Percentiles rank a stretch among this genome's conserved stretches.
Evolutionary conservation across 2,329 filamentous ascomycete species (phyloP).

Genomic region (Microdochium bolleyi): DNA sequence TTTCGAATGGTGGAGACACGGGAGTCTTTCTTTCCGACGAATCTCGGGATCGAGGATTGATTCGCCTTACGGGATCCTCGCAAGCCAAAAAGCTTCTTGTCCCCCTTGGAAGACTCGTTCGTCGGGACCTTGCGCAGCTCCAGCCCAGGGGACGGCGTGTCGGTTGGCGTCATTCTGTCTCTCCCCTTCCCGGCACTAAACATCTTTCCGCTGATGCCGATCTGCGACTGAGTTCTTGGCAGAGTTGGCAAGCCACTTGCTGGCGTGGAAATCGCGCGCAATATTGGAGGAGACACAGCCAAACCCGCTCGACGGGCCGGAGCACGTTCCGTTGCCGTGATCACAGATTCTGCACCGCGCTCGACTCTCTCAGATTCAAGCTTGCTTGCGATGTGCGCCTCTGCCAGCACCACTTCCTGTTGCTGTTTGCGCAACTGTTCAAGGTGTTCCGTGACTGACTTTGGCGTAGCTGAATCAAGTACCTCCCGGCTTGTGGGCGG

Average conservation of each 20-base stretch:
- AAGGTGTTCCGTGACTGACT: slow-evolving; percentile 20
- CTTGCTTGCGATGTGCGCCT: slow-evolving; percentile 9
- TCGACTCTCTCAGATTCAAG: slow-evolving; percentile 10
- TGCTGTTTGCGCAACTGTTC: slow-evolving; percentile 42
- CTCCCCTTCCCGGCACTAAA: slow-evolving; percentile 20
- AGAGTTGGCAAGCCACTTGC: slow-evolving; percentile 26
- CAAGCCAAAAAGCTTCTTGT: slow-evolving; percentile 62
- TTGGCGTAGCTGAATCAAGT: slow-evolving; percentile 3
- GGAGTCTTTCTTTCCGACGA: slow-evolving; percentile 66
- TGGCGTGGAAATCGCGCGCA: slow-evolving; percentile 46
- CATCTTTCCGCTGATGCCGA: slow-evolving; percentile 27
- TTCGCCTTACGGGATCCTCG: slow-evolving; percentile 57
- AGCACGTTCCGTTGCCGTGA: slow-evolving; percentile 22
- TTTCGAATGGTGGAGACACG: slow-evolving; percentile 88
- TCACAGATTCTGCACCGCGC: slow-evolving; percentile 8
- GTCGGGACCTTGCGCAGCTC: slow-evolving; percentile 22
- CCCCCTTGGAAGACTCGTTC: slow-evolving; percentile 39
- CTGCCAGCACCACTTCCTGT: slow-evolving; percentile 23
- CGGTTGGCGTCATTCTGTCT: slow-evolving; percentile 13
- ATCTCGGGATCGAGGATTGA: slow-evolving; percentile 81
- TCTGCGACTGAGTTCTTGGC: slow-evolving; percentile 34
- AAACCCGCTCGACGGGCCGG: slow-evolving; percentile 35
- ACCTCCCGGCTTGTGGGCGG: slow-evolving; percentile 2
- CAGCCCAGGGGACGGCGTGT: slow-evolving; percentile 13
- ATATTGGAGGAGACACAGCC: slow-evolving; percentile 42